phyloP scores from a whole-genome alignment of 257 asterid genomes.

The Solanum infundibuliforme region DNA sequence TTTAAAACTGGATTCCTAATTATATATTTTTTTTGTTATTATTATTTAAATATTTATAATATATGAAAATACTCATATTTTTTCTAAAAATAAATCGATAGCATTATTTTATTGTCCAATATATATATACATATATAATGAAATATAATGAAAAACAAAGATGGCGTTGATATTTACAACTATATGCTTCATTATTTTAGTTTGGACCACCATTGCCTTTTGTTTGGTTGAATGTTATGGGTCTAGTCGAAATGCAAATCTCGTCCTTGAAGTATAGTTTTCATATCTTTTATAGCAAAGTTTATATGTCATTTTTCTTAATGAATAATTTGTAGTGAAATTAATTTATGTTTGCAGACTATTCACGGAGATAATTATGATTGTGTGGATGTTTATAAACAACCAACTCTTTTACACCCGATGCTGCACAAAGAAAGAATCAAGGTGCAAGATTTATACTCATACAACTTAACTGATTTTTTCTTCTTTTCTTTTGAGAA shows the following conservation, averaged over 20 bases:
- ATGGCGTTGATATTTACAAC: not conserved
- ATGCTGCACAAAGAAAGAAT: not conserved
- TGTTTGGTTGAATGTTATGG: not conserved
- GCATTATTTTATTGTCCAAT: no score
- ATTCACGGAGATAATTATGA: not conserved
- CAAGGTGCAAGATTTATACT: not conserved
- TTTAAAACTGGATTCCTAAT: no score
- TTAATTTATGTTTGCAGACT: not conserved
- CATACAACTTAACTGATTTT: not conserved
- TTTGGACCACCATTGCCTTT: not conserved
- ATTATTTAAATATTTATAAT: no score
- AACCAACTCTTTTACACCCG: not conserved
- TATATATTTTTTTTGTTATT: no score
- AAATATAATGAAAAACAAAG: no score
- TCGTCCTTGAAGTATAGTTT: not conserved
- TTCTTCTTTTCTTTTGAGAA: not conserved
- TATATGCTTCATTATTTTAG: not conserved
- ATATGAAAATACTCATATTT: no score
- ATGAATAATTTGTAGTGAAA: not conserved
- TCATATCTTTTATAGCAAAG: not conserved
- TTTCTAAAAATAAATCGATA: no score
- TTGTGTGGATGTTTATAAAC: not conserved
- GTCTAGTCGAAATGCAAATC: not conserved
- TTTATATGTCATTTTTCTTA: no score
- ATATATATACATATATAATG: no score